phyloP scores from a whole-genome alignment of 2,329 filamentous ascomycete species.

The Penicillium sp. region DNA sequence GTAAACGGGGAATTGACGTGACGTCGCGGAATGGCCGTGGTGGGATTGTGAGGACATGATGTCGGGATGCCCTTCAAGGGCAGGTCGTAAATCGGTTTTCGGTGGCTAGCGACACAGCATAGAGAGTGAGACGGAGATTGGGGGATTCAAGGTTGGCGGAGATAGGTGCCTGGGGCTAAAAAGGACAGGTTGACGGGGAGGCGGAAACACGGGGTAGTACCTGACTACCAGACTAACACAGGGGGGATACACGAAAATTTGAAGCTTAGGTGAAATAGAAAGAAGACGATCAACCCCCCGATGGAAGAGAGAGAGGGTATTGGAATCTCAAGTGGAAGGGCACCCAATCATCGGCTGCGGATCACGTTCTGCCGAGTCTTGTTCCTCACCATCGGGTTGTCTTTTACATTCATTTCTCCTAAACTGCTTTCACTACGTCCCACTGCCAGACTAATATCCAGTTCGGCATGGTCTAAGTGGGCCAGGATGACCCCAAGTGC shows the following conservation, averaged over 20 bases:
- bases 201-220: slow-evolving; percentile 19
- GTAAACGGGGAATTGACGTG: slow-evolving; percentile 32
- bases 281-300: slow-evolving; percentile 5
- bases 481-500: background rate
- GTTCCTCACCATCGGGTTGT: background rate
- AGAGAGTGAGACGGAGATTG: slow-evolving; percentile 16
- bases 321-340: slow-evolving; percentile 19
- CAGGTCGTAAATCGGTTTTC: slow-evolving; percentile 13
- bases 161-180: slow-evolving; percentile 1
- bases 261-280: slow-evolving; percentile 8
- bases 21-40: slow-evolving; percentile 30
- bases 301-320: slow-evolving; percentile 8
- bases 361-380: slow-evolving; percentile 22
- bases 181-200: slow-evolving; percentile 20
- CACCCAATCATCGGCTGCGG: slow-evolving; percentile 26
- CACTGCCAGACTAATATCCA: background rate
- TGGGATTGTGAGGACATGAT: slow-evolving; percentile 36
- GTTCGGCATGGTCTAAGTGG: background rate
- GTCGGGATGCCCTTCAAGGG: slow-evolving; percentile 28
- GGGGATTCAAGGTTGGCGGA: slow-evolving; percentile 10
- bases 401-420: background rate
- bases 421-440: background rate
- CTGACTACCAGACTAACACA: slow-evolving; percentile 23
- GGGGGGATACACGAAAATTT: slow-evolving; percentile 2
- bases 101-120: slow-evolving; percentile 24